Conservation (phyloP, 768 basidiomycete species). For the Tylopilus felleus region DNA sequence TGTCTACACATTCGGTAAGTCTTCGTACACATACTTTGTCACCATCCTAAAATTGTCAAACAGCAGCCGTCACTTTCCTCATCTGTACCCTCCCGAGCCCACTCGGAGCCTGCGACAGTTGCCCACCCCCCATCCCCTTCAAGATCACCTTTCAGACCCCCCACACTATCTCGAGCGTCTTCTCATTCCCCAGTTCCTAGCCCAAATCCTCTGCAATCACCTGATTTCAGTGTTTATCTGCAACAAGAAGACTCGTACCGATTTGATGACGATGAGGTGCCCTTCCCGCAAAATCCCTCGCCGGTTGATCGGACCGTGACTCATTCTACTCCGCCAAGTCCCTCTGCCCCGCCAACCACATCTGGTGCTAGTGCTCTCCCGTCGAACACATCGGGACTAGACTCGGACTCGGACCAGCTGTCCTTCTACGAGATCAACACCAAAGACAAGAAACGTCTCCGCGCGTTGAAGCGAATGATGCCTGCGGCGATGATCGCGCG, state of each 20-base stretch:
- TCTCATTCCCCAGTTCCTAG: conserved; percentile 7
- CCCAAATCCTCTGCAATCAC: conserved; percentile 4
- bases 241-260: conserved; percentile 15
- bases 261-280: conserved; percentile 6
- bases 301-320: neutral
- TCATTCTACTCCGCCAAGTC: conserved; percentile 14
- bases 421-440: conserved; percentile 19
- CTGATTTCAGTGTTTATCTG: conserved; percentile 11
- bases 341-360: conserved; percentile 15
- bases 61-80: conserved; percentile 9
- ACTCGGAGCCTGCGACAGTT: conserved; percentile 12
- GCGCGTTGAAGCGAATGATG: conserved; percentile 47
- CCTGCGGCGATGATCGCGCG: conserved; percentile 50
- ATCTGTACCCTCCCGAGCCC: conserved; percentile 4
- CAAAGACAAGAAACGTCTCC: conserved; percentile 35
- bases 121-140: conserved; percentile 1
- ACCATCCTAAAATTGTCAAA: neutral
- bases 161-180: conserved; percentile 4
- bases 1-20: conserved; percentile 15
- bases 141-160: conserved; percentile 1
- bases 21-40: neutral
- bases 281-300: conserved; percentile 1
- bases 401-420: conserved; percentile 20
- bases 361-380: conserved; percentile 15
- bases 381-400: conserved; percentile 14